Conservation (phyloP, 2,329 filamentous ascomycete genomes). For the Neophaeococcomyces aloes region DNA sequence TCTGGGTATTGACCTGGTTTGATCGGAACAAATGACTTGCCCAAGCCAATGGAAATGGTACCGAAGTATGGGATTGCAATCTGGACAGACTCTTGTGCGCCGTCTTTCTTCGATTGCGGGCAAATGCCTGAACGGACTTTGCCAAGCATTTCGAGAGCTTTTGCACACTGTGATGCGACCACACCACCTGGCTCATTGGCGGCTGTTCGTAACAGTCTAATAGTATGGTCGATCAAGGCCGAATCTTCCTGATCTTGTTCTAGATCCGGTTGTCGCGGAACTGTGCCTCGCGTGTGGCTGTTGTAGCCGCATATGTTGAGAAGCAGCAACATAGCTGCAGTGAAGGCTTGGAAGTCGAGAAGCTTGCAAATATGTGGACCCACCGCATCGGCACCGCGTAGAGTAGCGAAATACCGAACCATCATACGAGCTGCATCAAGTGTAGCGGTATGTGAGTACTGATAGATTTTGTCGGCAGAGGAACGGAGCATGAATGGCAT, state of each 20-base stretch:
- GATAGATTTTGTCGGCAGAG: conserved; percentile 27
- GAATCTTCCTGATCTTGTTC: conserved; percentile 30
- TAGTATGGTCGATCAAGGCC: conserved; percentile 26
- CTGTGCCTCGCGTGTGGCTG: conserved; percentile 16
- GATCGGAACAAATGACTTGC: conserved; percentile 25
- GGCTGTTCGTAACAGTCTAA: conserved; percentile 26
- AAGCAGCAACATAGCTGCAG: conserved; percentile 34
- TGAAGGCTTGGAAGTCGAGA: conserved; percentile 41
- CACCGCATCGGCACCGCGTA: conserved; percentile 24
- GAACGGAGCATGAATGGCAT: conserved; percentile 38
- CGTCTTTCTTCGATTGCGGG: conserved; percentile 9
- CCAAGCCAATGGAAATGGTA: conserved; percentile 30
- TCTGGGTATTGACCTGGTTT: conserved; percentile 17
- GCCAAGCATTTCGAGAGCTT: conserved; percentile 33
- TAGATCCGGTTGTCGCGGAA: conserved; percentile 14
- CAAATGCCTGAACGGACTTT: conserved; percentile 20
- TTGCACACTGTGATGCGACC: conserved; percentile 35
- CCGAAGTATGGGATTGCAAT: conserved; percentile 39
- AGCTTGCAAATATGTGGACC: conserved; percentile 35
- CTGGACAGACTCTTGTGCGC: conserved; percentile 25
- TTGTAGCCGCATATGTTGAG: conserved; percentile 34
- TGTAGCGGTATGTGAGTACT: conserved; percentile 30
- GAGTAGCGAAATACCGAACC: conserved; percentile 29
- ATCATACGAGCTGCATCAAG: conserved; percentile 35
- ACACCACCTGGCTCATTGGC: conserved; percentile 29